Conservation (phyloP, 306 rosid species). For the Corylus avellana region DNA sequence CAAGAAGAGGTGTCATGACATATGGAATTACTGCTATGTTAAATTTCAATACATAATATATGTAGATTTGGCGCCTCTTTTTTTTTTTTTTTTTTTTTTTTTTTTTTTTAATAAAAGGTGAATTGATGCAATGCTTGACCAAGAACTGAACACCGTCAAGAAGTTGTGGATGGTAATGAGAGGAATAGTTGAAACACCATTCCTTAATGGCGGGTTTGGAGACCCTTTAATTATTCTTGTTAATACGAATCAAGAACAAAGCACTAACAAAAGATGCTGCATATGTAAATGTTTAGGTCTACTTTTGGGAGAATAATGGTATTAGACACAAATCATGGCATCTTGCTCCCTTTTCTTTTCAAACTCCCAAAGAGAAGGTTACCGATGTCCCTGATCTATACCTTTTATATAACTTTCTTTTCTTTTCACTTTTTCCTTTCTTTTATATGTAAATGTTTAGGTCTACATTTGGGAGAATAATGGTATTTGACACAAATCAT, state of each 20-base stretch:
- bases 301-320: neutral
- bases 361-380: neutral
- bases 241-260: neutral
- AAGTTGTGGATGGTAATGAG: neutral
- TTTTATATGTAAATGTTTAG: neutral
- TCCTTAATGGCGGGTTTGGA: neutral
- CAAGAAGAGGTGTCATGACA: no score
- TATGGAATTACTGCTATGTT: no score
- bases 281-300: neutral
- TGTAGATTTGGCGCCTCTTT: neutral
- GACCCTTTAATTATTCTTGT: conserved; percentile 1
- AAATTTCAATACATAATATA: no score
- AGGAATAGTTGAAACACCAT: neutral
- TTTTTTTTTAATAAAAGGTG: neutral
- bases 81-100: neutral
- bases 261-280: neutral
- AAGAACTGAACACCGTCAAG: neutral
- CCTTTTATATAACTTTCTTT: neutral
- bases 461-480: neutral
- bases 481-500: neutral
- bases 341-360: neutral
- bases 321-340: neutral
- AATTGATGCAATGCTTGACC: neutral
- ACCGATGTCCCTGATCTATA: neutral
- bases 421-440: neutral